Percentiles rank a stretch among this genome's conserved stretches.
phyloP scores from a whole-genome alignment of 2,329 filamentous ascomycete genomes.

The Cladosporium halotolerans region DNA sequence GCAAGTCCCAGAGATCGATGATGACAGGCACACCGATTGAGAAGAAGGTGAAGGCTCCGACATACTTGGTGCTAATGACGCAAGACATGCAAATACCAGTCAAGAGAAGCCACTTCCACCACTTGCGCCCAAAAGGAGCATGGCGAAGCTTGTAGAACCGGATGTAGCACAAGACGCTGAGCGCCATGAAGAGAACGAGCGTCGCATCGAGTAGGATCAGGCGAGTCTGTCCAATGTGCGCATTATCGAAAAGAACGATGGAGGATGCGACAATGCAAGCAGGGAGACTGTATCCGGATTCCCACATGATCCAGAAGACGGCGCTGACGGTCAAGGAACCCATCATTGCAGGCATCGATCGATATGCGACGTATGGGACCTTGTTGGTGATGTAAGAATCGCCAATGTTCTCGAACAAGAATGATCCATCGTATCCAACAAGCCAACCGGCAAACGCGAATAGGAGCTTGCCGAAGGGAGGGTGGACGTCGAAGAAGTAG shows the following conservation, averaged over 20 bases:
- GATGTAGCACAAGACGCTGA: constrained; percentile 89
- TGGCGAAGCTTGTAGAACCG: constrained; percentile 97
- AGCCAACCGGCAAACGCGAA: constrained; percentile 97
- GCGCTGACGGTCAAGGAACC: constrained; percentile 91
- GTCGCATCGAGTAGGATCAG: constrained; percentile 93
- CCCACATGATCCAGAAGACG: constrained; percentile 98
- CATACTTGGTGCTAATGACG: constrained; percentile 98
- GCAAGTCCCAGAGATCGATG: constrained; percentile 90
- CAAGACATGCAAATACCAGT: constrained; percentile 93
- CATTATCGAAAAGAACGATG: constrained; percentile 90
- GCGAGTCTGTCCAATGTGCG: constrained; percentile 92
- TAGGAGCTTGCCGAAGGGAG: constrained; percentile 94
- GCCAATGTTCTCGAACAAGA: constrained; percentile 98
- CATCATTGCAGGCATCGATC: constrained; percentile 83
- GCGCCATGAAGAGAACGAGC: constrained; percentile 90
- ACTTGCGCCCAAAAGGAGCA: constrained; percentile 83
- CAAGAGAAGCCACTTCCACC: constrained; percentile 99
- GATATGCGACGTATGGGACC: constrained; percentile 93
- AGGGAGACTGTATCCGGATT: constrained; percentile 93
- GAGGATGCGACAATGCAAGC: constrained; percentile 82
- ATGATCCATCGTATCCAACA: constrained; percentile 92
- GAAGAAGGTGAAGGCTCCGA: constrained; percentile 93
- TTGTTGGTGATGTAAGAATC: constrained; percentile 97
- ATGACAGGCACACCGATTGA: constrained; percentile 90
- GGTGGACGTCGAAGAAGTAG: constrained; percentile 99